Conservation (phyloP, 2,329 filamentous ascomycete species). For the Fusarium annulatum region DNA sequence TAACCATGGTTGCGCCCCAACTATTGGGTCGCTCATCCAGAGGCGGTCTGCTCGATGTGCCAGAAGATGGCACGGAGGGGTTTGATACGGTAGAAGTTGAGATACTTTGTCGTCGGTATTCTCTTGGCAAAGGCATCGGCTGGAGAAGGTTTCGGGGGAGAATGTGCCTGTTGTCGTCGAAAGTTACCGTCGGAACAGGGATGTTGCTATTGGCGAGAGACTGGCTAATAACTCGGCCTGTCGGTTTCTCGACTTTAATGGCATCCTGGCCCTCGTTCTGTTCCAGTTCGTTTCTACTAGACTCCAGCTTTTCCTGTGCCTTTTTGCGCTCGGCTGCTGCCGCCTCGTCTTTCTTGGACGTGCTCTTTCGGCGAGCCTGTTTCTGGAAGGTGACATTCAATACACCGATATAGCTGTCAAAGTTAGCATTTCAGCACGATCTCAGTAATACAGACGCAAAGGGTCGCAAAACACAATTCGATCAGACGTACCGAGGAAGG, state of each 20-base stretch:
- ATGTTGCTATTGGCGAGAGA: slow-evolving; percentile 74
- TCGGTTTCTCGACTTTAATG: slow-evolving; percentile 22
- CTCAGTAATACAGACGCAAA: not conserved
- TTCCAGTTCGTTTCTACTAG: slow-evolving; percentile 33
- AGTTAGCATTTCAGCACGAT: slow-evolving; percentile 17
- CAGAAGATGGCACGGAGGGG: slow-evolving; percentile 6
- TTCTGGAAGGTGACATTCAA: slow-evolving; percentile 96
- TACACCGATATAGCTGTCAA: slow-evolving; percentile 90
- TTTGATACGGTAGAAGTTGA: slow-evolving; percentile 45
- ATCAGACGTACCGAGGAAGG: slow-evolving; percentile 76
- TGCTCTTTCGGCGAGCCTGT: slow-evolving; percentile 73
- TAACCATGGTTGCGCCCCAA: slow-evolving; percentile 94
- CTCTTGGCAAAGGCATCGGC: slow-evolving; percentile 58
- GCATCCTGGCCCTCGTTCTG: slow-evolving; percentile 23
- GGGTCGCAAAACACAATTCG: slow-evolving; percentile 10
- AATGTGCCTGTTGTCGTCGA: slow-evolving; percentile 94
- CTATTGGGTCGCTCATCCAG: slow-evolving; percentile 70
- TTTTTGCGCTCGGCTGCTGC: slow-evolving; percentile 52
- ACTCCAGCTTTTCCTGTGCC: slow-evolving; percentile 46
- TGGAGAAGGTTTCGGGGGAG: slow-evolving; percentile 86
- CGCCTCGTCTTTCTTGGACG: slow-evolving; percentile 61
- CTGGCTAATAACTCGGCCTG: slow-evolving; percentile 70
- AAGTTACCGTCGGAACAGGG: slow-evolving; percentile 87
- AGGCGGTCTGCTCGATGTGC: slow-evolving; percentile 45
- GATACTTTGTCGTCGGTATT: slow-evolving; percentile 49